phyloP scores from a whole-genome alignment of 163 green algal genomes.

The Picocystis sp. region DNA sequence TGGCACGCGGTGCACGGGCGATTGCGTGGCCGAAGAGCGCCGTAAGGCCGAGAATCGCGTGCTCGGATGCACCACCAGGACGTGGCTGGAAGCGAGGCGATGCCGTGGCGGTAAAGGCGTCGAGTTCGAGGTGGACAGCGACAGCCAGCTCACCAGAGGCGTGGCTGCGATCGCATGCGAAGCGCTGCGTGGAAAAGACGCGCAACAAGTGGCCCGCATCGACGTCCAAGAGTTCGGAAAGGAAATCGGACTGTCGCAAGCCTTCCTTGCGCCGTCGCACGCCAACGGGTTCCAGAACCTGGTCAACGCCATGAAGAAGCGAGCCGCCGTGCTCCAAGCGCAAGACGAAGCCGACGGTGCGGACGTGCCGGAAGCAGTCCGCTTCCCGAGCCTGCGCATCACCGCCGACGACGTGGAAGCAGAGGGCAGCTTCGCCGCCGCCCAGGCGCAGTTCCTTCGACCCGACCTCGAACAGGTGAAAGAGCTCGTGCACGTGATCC shows the following conservation, averaged over 20 bases:
- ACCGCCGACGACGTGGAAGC: constrained; percentile 17
- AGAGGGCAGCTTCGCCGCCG: constrained; percentile 56
- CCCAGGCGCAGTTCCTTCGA: constrained; percentile 52
- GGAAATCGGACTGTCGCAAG: constrained; percentile 26
- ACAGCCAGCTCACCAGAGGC: not conserved
- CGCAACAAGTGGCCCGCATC: not conserved
- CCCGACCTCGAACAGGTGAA: constrained; percentile 25
- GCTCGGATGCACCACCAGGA: not conserved
- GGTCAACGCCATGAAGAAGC: constrained; percentile 47
- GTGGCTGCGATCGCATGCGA: not conserved
- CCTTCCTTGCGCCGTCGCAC: constrained; percentile 39
- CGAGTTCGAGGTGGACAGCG: constrained; percentile 1
- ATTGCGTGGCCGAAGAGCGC: too few species aligned
- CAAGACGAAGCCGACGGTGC: constrained; percentile 22
- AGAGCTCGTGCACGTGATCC: constrained; percentile 30
- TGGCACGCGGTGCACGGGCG: too few species aligned
- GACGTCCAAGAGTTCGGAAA: not conserved
- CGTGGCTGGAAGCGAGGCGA: constrained; percentile 1
- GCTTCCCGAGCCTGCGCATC: constrained; percentile 68
- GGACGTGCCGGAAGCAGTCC: constrained; percentile 12
- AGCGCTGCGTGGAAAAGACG: not conserved
- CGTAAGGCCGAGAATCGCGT: not conserved
- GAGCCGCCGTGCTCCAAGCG: constrained; percentile 25
- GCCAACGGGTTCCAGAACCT: constrained; percentile 71
- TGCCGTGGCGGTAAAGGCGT: not conserved